Percentiles rank a stretch among this genome's conserved stretches.
These are phyloP conservation scores for Periconia digitata DNA, from an alignment of 2,329 filamentous ascomycete species.

Conservation along the genomic window DNA sequence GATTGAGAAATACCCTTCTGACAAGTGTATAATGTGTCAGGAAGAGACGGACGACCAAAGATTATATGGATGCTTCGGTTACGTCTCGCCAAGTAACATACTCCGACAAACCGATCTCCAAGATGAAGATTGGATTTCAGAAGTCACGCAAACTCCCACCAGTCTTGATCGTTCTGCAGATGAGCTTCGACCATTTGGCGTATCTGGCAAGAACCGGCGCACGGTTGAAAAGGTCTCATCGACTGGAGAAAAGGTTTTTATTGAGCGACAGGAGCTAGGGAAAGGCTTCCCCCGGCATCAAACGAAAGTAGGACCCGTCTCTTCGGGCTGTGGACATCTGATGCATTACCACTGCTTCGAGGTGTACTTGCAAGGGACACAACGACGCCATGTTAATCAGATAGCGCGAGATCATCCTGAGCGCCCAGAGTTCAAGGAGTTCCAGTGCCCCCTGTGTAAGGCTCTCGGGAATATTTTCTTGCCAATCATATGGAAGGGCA, in stretches of 20 bases:
- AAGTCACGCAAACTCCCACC: slow-evolving; percentile 74
- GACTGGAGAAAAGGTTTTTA: slow-evolving; percentile 68
- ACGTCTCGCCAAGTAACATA: slow-evolving; percentile 83
- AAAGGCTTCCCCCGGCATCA: slow-evolving; percentile 79
- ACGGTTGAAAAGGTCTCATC: slow-evolving; percentile 74
- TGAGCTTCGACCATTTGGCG: slow-evolving; percentile 81
- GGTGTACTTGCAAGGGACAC: slow-evolving; percentile 81
- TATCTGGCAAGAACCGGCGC: slow-evolving; percentile 82
- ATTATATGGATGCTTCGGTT: slow-evolving; percentile 90
- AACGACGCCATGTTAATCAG: slow-evolving; percentile 82
- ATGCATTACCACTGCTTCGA: slow-evolving; percentile 99
- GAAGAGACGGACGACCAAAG: slow-evolving; percentile 89
- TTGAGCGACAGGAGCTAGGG: slow-evolving; percentile 79
- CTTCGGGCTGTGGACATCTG: slow-evolving; percentile 92
- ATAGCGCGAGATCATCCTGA: slow-evolving; percentile 95
- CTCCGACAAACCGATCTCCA: slow-evolving; percentile 82
- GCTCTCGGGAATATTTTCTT: slow-evolving; percentile 93
- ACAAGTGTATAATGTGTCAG: slow-evolving; percentile 94
- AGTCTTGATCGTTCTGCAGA: slow-evolving; percentile 87
- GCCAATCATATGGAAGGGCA: slow-evolving; percentile 92
- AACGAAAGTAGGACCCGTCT: slow-evolving; percentile 73
- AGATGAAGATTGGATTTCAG: slow-evolving; percentile 80
- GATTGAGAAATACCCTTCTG: slow-evolving; percentile 86
- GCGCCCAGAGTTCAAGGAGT: slow-evolving; percentile 75
- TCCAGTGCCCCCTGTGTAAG: slow-evolving; percentile 95